Base-by-base conservation (phyloP, 2,329 filamentous ascomycete genomes). In the Tolypocladium sp. region DNA sequence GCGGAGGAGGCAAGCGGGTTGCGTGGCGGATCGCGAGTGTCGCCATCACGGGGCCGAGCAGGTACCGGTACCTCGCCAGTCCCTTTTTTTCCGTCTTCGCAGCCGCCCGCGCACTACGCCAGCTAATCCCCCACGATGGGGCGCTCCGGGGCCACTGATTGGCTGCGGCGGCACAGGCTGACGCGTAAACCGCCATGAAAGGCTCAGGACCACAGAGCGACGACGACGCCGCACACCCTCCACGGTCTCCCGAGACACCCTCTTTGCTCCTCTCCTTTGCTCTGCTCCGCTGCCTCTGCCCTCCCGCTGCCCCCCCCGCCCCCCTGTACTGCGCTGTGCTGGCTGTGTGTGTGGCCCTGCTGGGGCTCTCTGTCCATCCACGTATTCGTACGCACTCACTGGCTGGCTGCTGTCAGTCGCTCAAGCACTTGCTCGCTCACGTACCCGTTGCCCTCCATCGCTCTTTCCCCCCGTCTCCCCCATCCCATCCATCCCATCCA, bases 161-260 rank as follows among this genome's bases (percentile, higher is more conserved):
- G 71, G 71, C 53, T 59, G 63, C 60, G 53, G 57, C 25, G 59
- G 56, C 60, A 63, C 62, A 63, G 66, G 71, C 71, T 73, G 71
- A 73, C 71, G 71, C 71, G 71, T 73, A 73, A 72, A 72, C 69
- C 70, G 67, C 64, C 67, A 67, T 69, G 30, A 33, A 27, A 27
- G 42, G 42, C 64, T n/a, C 46, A 57, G 17, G 53, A 35, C 35
- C 35, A 42, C 56, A 30, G 37, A 58, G 55, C 35, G 44, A 33
- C 30, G 30, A 33, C 30, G 30, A 33, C 30, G 30, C 30, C 30
- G 59, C 57, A 52, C 58, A 53, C 58, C 54, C 33, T 57, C 56
- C 56, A 55, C 52, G 27, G 27, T 25, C 37, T 30, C 53, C 55
- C 55, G 51, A 58, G 52, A 57, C 58, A 55, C 35, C 58, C 58